phyloP scores from a whole-genome alignment of 768 basidiomycete genomes.

The Gloeophyllum trabeum region DNA sequence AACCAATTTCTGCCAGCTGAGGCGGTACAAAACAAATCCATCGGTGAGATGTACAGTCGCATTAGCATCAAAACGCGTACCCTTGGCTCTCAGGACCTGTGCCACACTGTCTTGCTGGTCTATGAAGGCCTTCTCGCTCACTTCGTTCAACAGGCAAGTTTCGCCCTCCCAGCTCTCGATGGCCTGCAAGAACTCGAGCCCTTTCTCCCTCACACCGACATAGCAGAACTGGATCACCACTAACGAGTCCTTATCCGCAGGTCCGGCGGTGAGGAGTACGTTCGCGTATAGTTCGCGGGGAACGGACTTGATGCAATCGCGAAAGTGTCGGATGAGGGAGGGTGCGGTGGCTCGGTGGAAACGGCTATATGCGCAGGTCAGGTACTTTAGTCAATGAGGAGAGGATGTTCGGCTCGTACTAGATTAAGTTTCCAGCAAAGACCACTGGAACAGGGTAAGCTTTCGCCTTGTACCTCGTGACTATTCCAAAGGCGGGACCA shows the following conservation, averaged over 20 bases:
- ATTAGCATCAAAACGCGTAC: slow-evolving; percentile 21
- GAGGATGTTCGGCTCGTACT: slow-evolving; percentile 36
- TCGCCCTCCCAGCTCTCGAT: slow-evolving; percentile 88
- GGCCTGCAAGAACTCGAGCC: slow-evolving; percentile 69
- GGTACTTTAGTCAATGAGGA: slow-evolving; percentile 1
- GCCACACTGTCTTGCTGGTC: slow-evolving; percentile 89
- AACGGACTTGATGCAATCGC: slow-evolving; percentile 85
- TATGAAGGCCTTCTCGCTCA: slow-evolving; percentile 81
- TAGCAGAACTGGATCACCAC: slow-evolving; percentile 91
- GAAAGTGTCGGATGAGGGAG: slow-evolving; percentile 82
- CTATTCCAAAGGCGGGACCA: slow-evolving; percentile 75
- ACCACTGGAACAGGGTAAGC: slow-evolving; percentile 87
- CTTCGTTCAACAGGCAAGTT: slow-evolving; percentile 77
- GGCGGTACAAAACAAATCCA: background rate
- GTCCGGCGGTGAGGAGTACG: slow-evolving; percentile 83
- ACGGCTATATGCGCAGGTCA: slow-evolving; percentile 35
- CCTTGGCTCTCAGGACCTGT: slow-evolving; percentile 78
- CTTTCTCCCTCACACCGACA: slow-evolving; percentile 62
- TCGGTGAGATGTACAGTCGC: background rate
- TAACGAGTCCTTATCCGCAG: slow-evolving; percentile 72
- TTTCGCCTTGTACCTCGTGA: slow-evolving; percentile 81
- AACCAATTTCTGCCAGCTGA: slow-evolving; percentile 82
- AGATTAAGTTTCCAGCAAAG: slow-evolving; percentile 87
- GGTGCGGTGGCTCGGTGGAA: slow-evolving; percentile 83
- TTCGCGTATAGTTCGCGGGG: slow-evolving; percentile 86